Percentiles rank a stretch among this genome's conserved stretches.
Evolutionary conservation across 768 basidiomycete genomes (phyloP).

Genomic region (Podaxis mareebaensis): DNA sequence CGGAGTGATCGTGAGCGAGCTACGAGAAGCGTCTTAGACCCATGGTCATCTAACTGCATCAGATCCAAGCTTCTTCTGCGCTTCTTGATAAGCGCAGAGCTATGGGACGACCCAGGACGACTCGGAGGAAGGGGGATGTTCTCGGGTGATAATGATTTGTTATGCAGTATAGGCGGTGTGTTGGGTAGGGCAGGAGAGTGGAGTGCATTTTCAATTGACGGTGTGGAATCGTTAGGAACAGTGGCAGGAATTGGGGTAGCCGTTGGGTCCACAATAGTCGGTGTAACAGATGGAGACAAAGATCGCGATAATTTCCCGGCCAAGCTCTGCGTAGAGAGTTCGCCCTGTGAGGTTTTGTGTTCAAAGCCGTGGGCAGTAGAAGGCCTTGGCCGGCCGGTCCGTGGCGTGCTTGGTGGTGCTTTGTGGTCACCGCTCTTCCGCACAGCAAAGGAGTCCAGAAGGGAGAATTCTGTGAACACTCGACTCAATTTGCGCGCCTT

Average conservation of each 20-base stretch:
- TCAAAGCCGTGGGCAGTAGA: background rate
- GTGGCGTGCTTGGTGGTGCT: background rate
- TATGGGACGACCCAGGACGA: constrained; percentile 7
- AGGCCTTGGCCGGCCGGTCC: background rate
- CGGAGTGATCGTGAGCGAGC: constrained; percentile 8
- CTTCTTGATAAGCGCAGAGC: constrained; percentile 6
- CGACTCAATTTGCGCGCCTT: constrained; percentile 44
- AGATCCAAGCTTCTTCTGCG: constrained; percentile 20
- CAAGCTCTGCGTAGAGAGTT: background rate
- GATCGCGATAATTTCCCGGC: background rate
- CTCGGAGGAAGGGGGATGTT: constrained; percentile 2
- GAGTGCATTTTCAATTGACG: background rate
- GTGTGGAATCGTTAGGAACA: background rate
- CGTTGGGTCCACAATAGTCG: background rate
- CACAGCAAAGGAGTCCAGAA: constrained; percentile 10
- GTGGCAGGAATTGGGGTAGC: background rate
- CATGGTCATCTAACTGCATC: background rate
- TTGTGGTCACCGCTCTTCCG: constrained; percentile 4
- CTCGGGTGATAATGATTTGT: background rate
- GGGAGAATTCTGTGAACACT: constrained; percentile 39
- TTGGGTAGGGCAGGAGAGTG: background rate
- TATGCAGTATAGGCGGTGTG: background rate
- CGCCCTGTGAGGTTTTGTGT: background rate
- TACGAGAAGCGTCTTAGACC: background rate
- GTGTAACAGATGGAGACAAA: background rate